Evolutionary conservation across 495 filamentous ascomycete genomes (phyloP).

Genomic region (Hypomontagnella monticulosa): DNA sequence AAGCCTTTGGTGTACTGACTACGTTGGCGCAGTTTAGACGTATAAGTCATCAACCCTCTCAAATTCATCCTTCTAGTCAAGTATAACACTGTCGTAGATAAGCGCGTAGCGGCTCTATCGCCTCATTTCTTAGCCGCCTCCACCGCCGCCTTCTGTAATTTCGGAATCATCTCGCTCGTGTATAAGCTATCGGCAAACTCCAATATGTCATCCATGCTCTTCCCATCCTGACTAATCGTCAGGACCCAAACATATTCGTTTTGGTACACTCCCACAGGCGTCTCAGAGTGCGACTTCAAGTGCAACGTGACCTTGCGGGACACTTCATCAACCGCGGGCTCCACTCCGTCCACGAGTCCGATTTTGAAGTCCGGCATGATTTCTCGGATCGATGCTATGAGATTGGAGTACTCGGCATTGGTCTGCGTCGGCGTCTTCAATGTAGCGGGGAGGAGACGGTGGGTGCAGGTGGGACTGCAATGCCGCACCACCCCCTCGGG

Average conservation of each 20-base stretch:
- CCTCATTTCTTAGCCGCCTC: constrained; percentile 13
- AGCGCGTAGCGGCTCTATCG: no score
- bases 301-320: constrained; percentile 39
- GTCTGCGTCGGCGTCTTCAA: constrained; percentile 25
- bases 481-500: constrained; percentile 31
- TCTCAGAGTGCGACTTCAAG: constrained; percentile 40
- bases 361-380: constrained; percentile 27
- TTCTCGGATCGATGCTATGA: constrained; percentile 18
- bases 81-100: no score
- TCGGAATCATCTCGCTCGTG: constrained; percentile 25
- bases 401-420: constrained; percentile 35
- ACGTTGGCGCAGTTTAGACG: no score
- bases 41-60: not conserved
- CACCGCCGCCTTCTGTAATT: constrained; percentile 1
- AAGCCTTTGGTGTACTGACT: no score
- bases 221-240: constrained; percentile 46
- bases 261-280: constrained; percentile 39
- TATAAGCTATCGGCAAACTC: constrained; percentile 49
- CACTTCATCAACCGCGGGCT: constrained; percentile 37
- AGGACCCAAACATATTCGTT: constrained; percentile 49
- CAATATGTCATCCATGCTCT: constrained; percentile 35
- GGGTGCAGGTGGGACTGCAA: constrained; percentile 30
- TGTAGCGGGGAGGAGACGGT: constrained; percentile 24
- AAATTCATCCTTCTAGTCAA: not conserved
- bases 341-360: constrained; percentile 22